Evolutionary conservation across 164 flowering plant species (phyloP), one percentile per base, ranked within the genome.

Genomic region (Cinnamomum micranthum): DNA sequence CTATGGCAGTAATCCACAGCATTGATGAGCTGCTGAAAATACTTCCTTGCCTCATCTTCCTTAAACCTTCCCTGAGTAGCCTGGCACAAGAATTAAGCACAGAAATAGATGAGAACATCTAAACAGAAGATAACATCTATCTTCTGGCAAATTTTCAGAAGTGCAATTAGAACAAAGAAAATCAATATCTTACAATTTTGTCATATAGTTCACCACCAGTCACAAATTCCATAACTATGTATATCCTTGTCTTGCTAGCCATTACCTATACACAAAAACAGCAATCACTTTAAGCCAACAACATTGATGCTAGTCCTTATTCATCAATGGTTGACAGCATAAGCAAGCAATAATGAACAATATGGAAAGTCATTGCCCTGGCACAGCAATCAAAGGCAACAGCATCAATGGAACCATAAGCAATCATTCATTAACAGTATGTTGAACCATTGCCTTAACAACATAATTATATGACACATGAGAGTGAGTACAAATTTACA

Each of bases 1-100:
- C 98, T 93, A 81, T 95, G 99, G 77, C 98, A 95, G 79, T 95
- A 93, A 87, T 95, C 99, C 65, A 95, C 96, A 24, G 98, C 97
- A 83, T 90, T 88, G 70, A 95, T 92, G 69, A 95, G 92, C 81
- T 92, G 96, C 85, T 95, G 99, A 81, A 95, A 95, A 71, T 91
- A 92, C 69, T 84, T 92, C 76, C 98, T 89, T 23, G 96, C 97
- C 77, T 95, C 99, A 82, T 93, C 97, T 84, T 95, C 99, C 79
- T 88, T 90, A 80, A 93, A 75, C 80, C 96, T 91, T 65, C 97
- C 97, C 73, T 80, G 86, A 73, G 87, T 83, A 73, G 92, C 87
- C 98, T 93, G 81, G 28, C 28, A 51, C 15, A 71, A 72, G 15
- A 69, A 68, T 10, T n/a, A 67, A 68, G 15, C 17, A 70, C 12